phyloP scores from a whole-genome alignment of 352 stramenopile genomes.

The Pythium rishiriense region DNA sequence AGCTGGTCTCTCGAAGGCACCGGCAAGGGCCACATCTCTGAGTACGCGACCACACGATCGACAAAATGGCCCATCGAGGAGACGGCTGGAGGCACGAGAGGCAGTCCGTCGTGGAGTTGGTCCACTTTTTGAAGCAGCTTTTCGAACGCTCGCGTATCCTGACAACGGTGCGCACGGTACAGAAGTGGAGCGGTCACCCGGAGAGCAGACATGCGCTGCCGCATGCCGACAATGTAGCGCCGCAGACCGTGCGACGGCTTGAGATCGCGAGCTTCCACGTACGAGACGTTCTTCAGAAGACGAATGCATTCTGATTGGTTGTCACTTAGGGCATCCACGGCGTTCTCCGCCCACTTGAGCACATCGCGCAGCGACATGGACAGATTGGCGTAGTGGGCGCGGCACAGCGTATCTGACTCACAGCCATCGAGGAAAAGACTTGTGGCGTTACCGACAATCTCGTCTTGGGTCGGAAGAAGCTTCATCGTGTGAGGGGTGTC shows the following conservation, averaged over 20 bases:
- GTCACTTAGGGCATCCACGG: not conserved
- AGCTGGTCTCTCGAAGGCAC: constrained; percentile 1
- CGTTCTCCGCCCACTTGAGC: not conserved
- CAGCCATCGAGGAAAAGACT: constrained; percentile 6
- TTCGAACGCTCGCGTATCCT: not conserved
- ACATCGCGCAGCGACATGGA: constrained; percentile 8
- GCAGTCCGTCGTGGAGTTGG: not conserved
- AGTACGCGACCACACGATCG: constrained; percentile 13
- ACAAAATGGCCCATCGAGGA: constrained; percentile 2
- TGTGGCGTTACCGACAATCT: not conserved
- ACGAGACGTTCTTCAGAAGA: constrained; percentile 7
- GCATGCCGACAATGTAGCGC: not conserved
- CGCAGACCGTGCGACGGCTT: constrained; percentile 6
- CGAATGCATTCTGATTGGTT: not conserved
- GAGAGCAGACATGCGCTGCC: not conserved
- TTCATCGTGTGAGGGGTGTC: constrained; percentile 21
- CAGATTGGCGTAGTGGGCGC: constrained; percentile 6
- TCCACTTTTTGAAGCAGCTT: not conserved
- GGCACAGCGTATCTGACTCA: constrained; percentile 1
- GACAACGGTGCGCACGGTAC: constrained; percentile 18
- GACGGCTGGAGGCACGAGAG: not conserved
- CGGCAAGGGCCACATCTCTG: constrained; percentile 18
- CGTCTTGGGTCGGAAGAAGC: constrained; percentile 6
- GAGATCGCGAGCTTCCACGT: not conserved
- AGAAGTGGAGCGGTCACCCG: constrained; percentile 10